These are phyloP conservation scores for Penicillium occitanis DNA, from an alignment of 2,329 filamentous ascomycete genomes.

Conservation along the genomic window DNA sequence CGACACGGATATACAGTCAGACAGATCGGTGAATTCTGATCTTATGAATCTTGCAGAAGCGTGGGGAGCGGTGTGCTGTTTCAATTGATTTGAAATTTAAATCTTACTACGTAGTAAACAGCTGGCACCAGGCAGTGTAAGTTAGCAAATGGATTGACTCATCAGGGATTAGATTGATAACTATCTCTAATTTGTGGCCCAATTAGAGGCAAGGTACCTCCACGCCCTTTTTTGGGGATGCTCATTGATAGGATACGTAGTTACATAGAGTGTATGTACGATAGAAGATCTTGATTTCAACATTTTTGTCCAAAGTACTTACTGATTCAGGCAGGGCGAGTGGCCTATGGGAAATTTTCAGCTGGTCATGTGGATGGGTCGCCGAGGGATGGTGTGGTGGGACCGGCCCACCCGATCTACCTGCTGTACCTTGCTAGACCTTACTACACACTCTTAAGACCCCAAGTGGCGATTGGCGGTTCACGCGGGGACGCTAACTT, in stretches of 20 bases:
- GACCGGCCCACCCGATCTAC: slow-evolving; percentile 6
- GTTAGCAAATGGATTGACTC: slow-evolving; percentile 4
- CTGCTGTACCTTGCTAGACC: neutral
- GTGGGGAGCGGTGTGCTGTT: neutral
- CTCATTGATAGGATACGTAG: neutral
- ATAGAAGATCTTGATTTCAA: too few relatives aligned
- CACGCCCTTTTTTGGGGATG: neutral
- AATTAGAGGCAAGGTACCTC: slow-evolving; percentile 3
- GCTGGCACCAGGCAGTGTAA: too few relatives aligned
- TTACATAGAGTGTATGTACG: too few relatives aligned
- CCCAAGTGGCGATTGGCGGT: slow-evolving; percentile 3
- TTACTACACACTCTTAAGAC: neutral
- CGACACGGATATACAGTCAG: neutral
- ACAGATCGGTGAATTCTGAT: neutral
- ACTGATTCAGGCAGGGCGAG: neutral
- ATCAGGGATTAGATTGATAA: neutral
- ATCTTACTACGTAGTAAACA: too few relatives aligned
- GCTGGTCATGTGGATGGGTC: slow-evolving; percentile 22
- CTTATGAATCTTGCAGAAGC: neutral
- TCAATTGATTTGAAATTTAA: neutral
- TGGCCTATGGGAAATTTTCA: slow-evolving; percentile 23
- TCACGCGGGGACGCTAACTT: slow-evolving; percentile 7
- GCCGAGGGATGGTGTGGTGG: neutral
- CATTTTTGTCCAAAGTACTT: neutral
- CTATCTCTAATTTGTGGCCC: neutral